Percentiles rank a stretch among this genome's conserved stretches.
These are phyloP conservation scores for Ophiostoma triangulosporum DNA, from an alignment of 2,329 filamentous ascomycete genomes.

Conservation along the genomic window DNA sequence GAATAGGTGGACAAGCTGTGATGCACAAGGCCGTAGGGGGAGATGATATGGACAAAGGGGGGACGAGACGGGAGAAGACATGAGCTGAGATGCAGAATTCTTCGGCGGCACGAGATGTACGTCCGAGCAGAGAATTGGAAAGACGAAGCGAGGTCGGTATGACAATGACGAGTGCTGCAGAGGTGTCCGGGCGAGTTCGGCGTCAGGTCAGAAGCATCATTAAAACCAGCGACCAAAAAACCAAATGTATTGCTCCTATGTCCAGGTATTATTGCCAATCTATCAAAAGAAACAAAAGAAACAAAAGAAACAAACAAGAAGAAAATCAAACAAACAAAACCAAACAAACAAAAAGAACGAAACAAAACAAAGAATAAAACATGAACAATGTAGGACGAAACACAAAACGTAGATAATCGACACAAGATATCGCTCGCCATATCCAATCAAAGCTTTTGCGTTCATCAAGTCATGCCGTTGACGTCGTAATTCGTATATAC, in stretches of 20 bases:
- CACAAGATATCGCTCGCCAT: background rate
- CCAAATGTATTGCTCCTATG: background rate
- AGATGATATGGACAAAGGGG: too few species aligned
- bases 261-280: background rate
- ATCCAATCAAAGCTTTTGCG: background rate
- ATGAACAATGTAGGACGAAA: too few species aligned
- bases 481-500: background rate
- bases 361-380: too few species aligned
- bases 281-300: background rate
- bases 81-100: background rate
- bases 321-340: background rate
- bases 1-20: background rate
- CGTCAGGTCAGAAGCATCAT: too few species aligned
- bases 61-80: background rate
- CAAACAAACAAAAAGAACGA: background rate
- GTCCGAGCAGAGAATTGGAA: background rate
- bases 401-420: too few species aligned
- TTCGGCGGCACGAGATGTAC: too few species aligned
- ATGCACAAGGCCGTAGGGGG: background rate
- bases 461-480: background rate
- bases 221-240: background rate
- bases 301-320: background rate
- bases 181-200: background rate
- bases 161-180: background rate
- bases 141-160: background rate